Evolutionary conservation across 2,329 filamentous ascomycete species (phyloP), one percentile per base, ranked within the genome.

Genomic region (Fusarium odoratissimum): DNA sequence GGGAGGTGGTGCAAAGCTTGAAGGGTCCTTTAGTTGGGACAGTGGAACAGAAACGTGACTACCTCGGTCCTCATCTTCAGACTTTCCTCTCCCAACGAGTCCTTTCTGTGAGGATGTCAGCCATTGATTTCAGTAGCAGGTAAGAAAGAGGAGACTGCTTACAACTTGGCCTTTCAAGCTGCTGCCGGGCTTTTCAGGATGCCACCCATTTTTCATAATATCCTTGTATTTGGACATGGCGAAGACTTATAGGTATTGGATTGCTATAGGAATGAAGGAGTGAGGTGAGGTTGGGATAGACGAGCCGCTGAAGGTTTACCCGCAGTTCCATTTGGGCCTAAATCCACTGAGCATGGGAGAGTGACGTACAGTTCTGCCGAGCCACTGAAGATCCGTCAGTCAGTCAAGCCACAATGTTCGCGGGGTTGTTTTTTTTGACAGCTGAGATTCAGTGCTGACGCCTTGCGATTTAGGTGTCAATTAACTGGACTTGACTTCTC

Each of bases 1-100:
- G 1, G 95, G 95, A 31, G 95, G 95, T 30, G 94, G 93, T 5
- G 89, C 94, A 79, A 97, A 97, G 21, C 90, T 88, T 2, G 89
- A 81, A 2, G 94, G 95, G 79, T 97, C 94, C 79, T 90, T 91
- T 35, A 97, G 86, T 7, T 89, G 86, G 13, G 90, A 86, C 46
- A 97, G 83, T 3, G 95, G 94, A 21, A 86, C 85, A 37, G 88
- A 82, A 48, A 83, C 80, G 72, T 86, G 84, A 61, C 81, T 75
- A 37, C 45, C 21, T 28, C 75, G 67, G 21, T 80, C 75, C 33
- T 75, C 64, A 3, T 78, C 72, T 21, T 79, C 76, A 33, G 79
- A 77, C 37, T 83, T 82, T 58, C 81, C 81, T 65, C 85, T 83
- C 46, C 84, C 82, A 21, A 88, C 74, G 33, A 88, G 79, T 19